Evolutionary conservation across 371 early-diverging fungal genomes (phyloP).

Genomic region (Phascolomyces articulosus): DNA sequence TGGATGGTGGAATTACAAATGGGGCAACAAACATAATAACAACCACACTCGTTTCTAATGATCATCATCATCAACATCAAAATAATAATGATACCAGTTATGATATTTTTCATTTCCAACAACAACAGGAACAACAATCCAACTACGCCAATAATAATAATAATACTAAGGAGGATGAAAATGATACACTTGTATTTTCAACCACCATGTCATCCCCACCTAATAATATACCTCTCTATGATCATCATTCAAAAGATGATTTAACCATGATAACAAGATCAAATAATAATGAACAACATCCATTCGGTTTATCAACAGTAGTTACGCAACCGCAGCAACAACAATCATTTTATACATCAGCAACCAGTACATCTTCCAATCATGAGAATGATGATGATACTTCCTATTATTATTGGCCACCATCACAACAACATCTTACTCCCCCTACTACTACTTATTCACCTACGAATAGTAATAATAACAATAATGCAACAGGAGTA

Average conservation of each 20-base stretch:
- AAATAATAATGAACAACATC: too few species aligned
- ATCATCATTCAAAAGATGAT: too few species aligned
- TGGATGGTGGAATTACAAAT: background rate
- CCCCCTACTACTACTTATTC: background rate
- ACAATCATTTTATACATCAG: background rate
- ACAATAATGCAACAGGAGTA: background rate
- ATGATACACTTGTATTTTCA: background rate
- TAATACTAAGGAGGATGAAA: background rate
- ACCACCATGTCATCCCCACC: too few species aligned
- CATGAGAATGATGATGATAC: too few species aligned
- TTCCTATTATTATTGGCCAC: conserved; percentile 1
- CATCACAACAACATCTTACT: background rate
- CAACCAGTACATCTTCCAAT: too few species aligned
- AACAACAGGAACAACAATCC: background rate
- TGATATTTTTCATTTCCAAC: background rate
- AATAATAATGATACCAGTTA: background rate
- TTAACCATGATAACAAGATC: too few species aligned
- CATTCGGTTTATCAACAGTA: too few species aligned
- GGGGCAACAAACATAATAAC: background rate
- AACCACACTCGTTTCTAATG: too few species aligned
- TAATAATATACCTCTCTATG: too few species aligned
- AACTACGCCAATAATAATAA: background rate
- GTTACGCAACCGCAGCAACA: background rate
- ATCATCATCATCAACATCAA: background rate
- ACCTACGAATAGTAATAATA: too few species aligned